These are phyloP conservation scores for Metschnikowia continentalis DNA, from an alignment of 805 yeast species.

Conservation along the genomic window DNA sequence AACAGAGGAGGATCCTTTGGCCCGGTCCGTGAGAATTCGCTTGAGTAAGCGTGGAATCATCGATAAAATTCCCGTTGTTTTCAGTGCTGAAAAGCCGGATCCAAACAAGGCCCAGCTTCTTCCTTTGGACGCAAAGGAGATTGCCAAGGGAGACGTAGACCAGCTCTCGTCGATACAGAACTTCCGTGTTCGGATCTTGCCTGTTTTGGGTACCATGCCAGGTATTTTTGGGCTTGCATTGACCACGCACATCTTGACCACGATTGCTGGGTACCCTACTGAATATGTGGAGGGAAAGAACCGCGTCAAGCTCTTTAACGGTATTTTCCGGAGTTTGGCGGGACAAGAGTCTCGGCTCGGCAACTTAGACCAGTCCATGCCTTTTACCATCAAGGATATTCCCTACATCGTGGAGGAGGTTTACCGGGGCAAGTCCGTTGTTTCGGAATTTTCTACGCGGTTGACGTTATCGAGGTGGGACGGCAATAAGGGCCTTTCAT, in stretches of 20 bases:
- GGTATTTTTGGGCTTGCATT: constrained; percentile 91
- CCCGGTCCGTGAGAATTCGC: constrained; percentile 81
- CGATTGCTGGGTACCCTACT: constrained; percentile 81
- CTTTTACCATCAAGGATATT: constrained; percentile 66
- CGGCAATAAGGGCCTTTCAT: constrained; percentile 54
- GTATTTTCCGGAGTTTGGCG: constrained; percentile 74
- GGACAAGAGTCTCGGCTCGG: constrained; percentile 85
- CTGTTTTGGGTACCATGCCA: constrained; percentile 96
- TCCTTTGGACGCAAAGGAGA: constrained; percentile 80
- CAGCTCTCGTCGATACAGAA: constrained; percentile 83
- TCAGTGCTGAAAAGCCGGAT: constrained; percentile 94
- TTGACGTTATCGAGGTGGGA: constrained; percentile 85
- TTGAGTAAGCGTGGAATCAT: constrained; percentile 74
- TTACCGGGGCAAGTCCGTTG: constrained; percentile 86
- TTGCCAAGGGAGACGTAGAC: constrained; percentile 75
- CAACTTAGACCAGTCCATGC: constrained; percentile 67
- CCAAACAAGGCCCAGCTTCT: constrained; percentile 85
- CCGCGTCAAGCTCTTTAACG: constrained; percentile 80
- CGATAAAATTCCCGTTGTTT: constrained; percentile 78
- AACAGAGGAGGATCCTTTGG: constrained; percentile 91
- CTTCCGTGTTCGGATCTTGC: constrained; percentile 90
- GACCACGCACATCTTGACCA: constrained; percentile 77
- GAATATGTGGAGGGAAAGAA: constrained; percentile 91
- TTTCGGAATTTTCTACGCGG: constrained; percentile 77
- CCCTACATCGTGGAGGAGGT: constrained; percentile 87